Evolutionary conservation across 23 red algal genomes (phyloP).

Genomic region (Cyanidium caldarium): DNA sequence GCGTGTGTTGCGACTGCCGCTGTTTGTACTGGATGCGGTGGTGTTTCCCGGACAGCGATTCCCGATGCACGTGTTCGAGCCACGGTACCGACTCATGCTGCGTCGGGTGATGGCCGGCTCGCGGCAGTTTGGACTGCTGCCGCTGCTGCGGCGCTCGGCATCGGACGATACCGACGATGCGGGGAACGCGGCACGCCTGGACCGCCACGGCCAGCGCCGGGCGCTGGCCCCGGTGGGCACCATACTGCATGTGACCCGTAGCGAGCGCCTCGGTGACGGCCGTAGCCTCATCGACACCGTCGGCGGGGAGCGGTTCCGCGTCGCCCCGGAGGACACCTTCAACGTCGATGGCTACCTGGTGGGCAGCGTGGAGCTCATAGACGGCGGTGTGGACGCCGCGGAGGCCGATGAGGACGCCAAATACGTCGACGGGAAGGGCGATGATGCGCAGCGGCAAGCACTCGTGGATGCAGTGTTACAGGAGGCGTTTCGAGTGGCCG

Average conservation of each 20-base stretch:
- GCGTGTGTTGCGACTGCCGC: slow-evolving; percentile 17
- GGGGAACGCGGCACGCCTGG: no score
- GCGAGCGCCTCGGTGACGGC: slow-evolving; percentile 39
- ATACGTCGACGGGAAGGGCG: neutral
- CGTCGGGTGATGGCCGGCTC: slow-evolving; percentile 41
- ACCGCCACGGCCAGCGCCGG: neutral
- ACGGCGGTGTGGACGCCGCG: slow-evolving; percentile 8
- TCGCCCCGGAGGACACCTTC: slow-evolving; percentile 7
- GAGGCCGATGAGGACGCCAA: neutral
- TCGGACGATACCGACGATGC: no score
- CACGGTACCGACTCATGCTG: slow-evolving; percentile 58
- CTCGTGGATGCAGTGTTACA: neutral
- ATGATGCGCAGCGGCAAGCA: neutral
- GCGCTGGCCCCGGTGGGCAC: slow-evolving; percentile 31
- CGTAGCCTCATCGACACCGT: slow-evolving; percentile 36
- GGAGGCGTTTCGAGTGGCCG: neutral
- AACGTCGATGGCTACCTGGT: slow-evolving; percentile 65
- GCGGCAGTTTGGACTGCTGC: slow-evolving; percentile 50
- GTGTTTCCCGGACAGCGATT: slow-evolving; percentile 48
- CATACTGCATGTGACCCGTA: slow-evolving; percentile 42
- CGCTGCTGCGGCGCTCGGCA: neutral
- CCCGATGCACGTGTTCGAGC: slow-evolving; percentile 67
- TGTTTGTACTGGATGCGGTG: slow-evolving; percentile 38
- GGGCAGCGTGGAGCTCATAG: slow-evolving; percentile 21
- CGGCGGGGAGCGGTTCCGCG: slow-evolving; percentile 23